Evolutionary conservation across 495 filamentous ascomycete species (phyloP).

Genomic region (Antarctomyces pellizariae): DNA sequence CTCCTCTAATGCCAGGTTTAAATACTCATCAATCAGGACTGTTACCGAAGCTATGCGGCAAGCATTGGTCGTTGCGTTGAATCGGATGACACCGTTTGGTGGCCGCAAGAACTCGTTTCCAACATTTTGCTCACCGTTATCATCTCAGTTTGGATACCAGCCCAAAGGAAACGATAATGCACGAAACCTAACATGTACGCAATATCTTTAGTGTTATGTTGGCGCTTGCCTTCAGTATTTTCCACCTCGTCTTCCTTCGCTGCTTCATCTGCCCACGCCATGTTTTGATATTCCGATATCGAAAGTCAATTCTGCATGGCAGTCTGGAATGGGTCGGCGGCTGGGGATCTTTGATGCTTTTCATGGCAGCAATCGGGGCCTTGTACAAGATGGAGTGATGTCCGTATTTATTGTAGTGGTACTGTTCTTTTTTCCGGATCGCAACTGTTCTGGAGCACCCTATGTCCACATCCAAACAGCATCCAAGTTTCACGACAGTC

Average conservation of each 20-base stretch:
- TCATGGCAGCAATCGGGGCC: constrained; percentile 89
- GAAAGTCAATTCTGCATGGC: constrained; percentile 27
- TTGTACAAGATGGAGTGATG: constrained; percentile 82
- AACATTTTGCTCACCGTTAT: constrained; percentile 38
- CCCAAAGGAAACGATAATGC: constrained; percentile 23
- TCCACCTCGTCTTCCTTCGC: constrained; percentile 85
- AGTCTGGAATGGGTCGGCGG: constrained; percentile 56
- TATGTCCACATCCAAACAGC: constrained; percentile 46
- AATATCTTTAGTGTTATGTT: constrained; percentile 80
- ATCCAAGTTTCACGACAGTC: constrained; percentile 20
- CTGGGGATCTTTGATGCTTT: constrained; percentile 74
- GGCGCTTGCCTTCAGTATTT: constrained; percentile 83
- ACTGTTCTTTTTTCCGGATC: constrained; percentile 75
- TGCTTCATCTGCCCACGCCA: constrained; percentile 78
- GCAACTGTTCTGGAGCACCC: constrained; percentile 69
- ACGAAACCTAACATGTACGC: constrained; percentile 49
- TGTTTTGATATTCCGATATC: constrained; percentile 65
- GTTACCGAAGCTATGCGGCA: constrained; percentile 89
- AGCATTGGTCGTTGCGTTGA: constrained; percentile 61
- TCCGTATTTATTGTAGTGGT: constrained; percentile 85
- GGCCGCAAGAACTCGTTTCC: constrained; percentile 60
- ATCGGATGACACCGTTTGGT: constrained; percentile 49
- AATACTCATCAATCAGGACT: too few relatives aligned
- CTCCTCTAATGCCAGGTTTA: constrained; percentile 25
- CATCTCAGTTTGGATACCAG: constrained; percentile 25